Evolutionary conservation across 345 rosid genomes (phyloP).

Genomic region (Salix brachista): DNA sequence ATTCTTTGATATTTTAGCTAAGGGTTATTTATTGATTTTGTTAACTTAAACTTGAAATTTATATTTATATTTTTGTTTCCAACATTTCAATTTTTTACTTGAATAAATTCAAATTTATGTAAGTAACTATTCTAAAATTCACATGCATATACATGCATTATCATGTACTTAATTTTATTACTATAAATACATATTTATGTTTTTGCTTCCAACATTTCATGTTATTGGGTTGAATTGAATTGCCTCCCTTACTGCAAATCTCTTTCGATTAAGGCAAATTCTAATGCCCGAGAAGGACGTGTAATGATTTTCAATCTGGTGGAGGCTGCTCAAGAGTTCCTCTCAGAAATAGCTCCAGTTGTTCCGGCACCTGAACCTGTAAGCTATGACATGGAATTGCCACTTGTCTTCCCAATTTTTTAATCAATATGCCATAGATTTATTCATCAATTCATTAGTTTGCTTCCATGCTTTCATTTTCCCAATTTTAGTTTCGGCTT

Average conservation of each 20-base stretch:
- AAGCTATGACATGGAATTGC: constrained; percentile 28
- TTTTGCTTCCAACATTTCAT: background rate
- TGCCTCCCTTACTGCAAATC: background rate
- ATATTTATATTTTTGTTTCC: background rate
- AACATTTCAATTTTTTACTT: too few relatives aligned
- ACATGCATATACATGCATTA: background rate
- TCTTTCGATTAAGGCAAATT: constrained; percentile 56
- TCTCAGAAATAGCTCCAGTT: constrained; percentile 68
- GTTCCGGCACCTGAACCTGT: constrained; percentile 49
- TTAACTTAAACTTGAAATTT: constrained; percentile 5
- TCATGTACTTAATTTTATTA: background rate
- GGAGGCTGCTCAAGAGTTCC: constrained; percentile 97
- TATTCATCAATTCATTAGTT: constrained; percentile 1
- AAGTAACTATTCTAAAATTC: background rate
- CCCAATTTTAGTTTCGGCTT: background rate
- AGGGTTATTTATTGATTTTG: background rate
- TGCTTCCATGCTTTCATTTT: background rate
- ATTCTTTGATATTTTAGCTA: background rate
- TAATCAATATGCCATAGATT: background rate
- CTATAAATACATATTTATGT: background rate
- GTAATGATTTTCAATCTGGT: constrained; percentile 96
- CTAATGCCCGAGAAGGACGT: constrained; percentile 85
- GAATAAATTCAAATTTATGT: background rate
- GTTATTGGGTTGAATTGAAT: background rate
- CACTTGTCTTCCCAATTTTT: background rate